These are phyloP conservation scores for Eucalyptus melliodora DNA, from an alignment of 345 rosid species.

Conservation along the genomic window DNA sequence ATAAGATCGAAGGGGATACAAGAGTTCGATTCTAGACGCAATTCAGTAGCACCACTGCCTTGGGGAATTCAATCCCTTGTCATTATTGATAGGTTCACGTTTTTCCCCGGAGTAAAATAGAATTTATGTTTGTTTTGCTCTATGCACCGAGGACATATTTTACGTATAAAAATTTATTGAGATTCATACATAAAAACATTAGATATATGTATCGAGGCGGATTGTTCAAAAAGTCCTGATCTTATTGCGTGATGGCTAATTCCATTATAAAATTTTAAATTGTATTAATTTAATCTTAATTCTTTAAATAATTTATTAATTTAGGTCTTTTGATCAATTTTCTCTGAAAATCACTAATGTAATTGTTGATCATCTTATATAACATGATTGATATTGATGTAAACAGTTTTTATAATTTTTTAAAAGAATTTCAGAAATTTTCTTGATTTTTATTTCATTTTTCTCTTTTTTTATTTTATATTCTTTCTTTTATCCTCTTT, in stretches of 20 bases:
- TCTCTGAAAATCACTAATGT: fast-evolving
- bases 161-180: background rate
- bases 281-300: background rate
- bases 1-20: background rate
- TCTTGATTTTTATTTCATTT: background rate
- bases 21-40: background rate
- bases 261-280: background rate
- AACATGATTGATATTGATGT: background rate
- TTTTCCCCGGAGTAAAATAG: background rate
- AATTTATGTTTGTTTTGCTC: background rate
- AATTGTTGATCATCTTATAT: fast-evolving
- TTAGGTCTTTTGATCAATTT: background rate
- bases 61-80: background rate
- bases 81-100: background rate
- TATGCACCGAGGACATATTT: background rate
- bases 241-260: fast-evolving
- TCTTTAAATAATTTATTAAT: background rate
- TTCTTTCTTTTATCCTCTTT: background rate
- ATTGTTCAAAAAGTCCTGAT: background rate
- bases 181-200: background rate
- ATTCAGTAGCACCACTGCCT: background rate
- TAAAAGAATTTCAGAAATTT: background rate
- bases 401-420: no score
- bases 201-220: background rate
- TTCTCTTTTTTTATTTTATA: background rate